Evolutionary conservation across 2,329 filamentous ascomycete species (phyloP), one percentile per base, ranked within the genome.

Genomic region (Calonectria henricotiae): DNA sequence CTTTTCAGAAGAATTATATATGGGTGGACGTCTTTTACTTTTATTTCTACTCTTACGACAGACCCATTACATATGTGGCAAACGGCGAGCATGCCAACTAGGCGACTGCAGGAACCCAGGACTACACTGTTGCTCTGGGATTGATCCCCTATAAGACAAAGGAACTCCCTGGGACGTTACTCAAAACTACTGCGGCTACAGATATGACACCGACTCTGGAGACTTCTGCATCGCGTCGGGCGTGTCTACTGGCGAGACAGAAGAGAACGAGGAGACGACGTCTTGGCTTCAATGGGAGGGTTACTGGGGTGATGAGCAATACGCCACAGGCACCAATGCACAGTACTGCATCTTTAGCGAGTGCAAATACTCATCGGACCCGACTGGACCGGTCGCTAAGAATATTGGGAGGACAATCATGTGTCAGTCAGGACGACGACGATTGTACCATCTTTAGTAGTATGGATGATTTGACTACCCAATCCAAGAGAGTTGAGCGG

Each of bases 31-130:
- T 58, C 35, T 58, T 58, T 27, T 58, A 58, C 13, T 58, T 58
- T 17, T 58, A 58, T 17, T 58, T 58, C 15, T 58, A 58, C 51
- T 58, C 51, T 12, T 58, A 58, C 51, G 30, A 58, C 20, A 58
- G 51, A 11, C 51, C 51, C 13, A 39, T 58, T 12, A 58, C 51
- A 5, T 58, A 58, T 9, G 13, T 58, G 23, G 51, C 32, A 1
- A 58, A 58, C 13, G 51, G 51, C 6, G 51, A 32, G 6, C 51
- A 58, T 15, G 51, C 51, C 12, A 58, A 58, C 32, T 58, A 58
- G 15, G 51, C 51, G 5, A 58, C 32, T 8, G 51, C 51, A 13
- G 51, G 51, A 8, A 39, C 32, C 4, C 51, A 58, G 32, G 51
- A 58, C 35, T 58, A 58, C 20, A 58, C 51, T 1, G 39, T 58